Evolutionary conservation across 768 basidiomycete species (phyloP), one percentile per base, ranked within the genome.

Genomic region (Rhizopogon roseolus): DNA sequence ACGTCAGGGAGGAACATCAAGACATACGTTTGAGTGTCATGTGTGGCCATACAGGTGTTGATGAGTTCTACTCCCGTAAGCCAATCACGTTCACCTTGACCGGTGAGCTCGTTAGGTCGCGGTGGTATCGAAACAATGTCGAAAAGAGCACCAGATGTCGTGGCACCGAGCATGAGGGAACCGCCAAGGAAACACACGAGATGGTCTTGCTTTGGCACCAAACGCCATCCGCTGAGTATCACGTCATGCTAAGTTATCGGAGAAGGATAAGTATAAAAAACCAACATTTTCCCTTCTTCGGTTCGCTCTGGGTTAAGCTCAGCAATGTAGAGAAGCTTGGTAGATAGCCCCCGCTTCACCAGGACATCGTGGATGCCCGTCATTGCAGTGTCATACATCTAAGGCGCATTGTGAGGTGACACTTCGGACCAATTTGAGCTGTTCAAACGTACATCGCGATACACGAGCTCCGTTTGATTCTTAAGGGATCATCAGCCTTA

Each of bases 151-250:
- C 87, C 86, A 2, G 83, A 72, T 2, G 75, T 80, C 3, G 88
- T 90, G 13, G 92, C 90, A 11, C 95, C 93, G 3, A 98, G 81
- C 78, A 98, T 84, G 53, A 98, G 81, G 1, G 90, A 90, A 3
- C 93, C 95, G 17, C 87, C 93, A 34, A 98, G 74, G 81, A 97
- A 98, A 71, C 95, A 98, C 3, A 90, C 93, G 34, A 98, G 81
- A 66, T 97, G 95, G 65, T 98, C 95, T 73, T 98, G 95, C 66
- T 97, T 96, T 9, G 90, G 90, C 9, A 77, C 77, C 27, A 90
- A 72, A 16, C 80, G 79, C 92, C 91, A 94, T 34, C 74, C 71
- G 25, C 90, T 28, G 28, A 59, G 39, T 50, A 46, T 43, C 53
- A 29, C 34, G 5, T 48, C 22, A 50, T 45, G 10, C 14, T 41